Base-by-base conservation (phyloP, 495 filamentous ascomycete genomes). In the Penicillium lividum region DNA sequence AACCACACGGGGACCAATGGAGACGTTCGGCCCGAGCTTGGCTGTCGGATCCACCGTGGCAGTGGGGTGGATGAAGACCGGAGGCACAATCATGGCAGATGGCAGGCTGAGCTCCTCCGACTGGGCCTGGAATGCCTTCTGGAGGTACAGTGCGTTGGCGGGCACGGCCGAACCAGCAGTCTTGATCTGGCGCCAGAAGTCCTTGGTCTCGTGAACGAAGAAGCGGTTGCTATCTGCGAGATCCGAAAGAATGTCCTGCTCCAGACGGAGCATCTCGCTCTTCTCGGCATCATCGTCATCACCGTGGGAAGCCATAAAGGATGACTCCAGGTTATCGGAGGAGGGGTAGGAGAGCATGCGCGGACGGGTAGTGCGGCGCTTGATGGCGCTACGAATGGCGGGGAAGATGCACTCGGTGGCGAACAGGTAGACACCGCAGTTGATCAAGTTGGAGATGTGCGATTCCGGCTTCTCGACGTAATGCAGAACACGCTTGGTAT, bases 181-280 rank as follows among this genome's bases (percentile, higher is more conserved):
- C 84, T 99, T 99, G 83, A 99, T 98, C 81, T 99, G 94, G 55
- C 94, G 93, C 94, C 94, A 99, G 78, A 99, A 99, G 69, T 97
- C 94, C 77, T 96, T 96, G 45, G 94, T 98, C 77, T 99, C 94
- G 73, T 96, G 89, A 18, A 98, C 95, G 74, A 90, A 99, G 82
- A 99, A 99, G 69, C 94, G 92, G 72, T 95, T 93, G 84, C 86
- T 96, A 77, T 99, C 94, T 36, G 94, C 93, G 64, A 99, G 85
- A 65, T 97, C 93, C 52, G 92, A 89, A 40, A 99, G 86, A 58
- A 99, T 97, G 68, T 99, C 94, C 73, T 99, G 94, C 78, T 99
- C 94, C 49, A 99, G 82, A 36, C 94, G 91, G 54, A 99, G 88
- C 28, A 96, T 91, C 61, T 96, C 91, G 73, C 83, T 94, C 77